Evolutionary conservation across 352 stramenopile genomes (phyloP).

Genomic region (Globisporangium paddicum): DNA sequence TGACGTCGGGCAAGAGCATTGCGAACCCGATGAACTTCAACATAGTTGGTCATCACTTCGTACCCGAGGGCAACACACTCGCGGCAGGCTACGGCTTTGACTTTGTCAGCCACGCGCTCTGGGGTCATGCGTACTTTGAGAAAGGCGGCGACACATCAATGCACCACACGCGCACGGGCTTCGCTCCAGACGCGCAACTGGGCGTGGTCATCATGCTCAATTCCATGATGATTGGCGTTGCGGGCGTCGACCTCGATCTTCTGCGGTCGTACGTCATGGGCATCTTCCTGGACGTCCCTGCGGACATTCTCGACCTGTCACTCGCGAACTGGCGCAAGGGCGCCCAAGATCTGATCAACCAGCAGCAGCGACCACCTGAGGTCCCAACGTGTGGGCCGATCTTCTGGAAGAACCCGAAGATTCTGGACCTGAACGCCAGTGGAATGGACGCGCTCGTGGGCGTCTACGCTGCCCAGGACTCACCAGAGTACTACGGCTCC

Average conservation of each 20-base stretch:
- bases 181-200: constrained; percentile 49
- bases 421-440: constrained; percentile 16
- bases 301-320: constrained; percentile 38
- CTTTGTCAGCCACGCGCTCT: constrained; percentile 45
- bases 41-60: constrained; percentile 43
- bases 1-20: constrained; percentile 51
- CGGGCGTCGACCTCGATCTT: constrained; percentile 52
- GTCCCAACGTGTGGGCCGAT: constrained; percentile 29
- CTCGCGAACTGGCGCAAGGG: constrained; percentile 36
- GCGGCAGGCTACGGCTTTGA: constrained; percentile 65
- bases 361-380: constrained; percentile 20
- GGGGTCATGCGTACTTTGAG: constrained; percentile 62
- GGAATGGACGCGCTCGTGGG: constrained; percentile 33
- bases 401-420: constrained; percentile 41
- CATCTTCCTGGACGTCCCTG: constrained; percentile 61
- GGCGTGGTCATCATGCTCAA: constrained; percentile 62
- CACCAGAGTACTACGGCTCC: constrained; percentile 30
- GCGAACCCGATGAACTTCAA: constrained; percentile 29
- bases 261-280: constrained; percentile 64
- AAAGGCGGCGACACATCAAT: constrained; percentile 72
- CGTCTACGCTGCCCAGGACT: constrained; percentile 32
- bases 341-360: too few species aligned
- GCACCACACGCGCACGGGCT: too few species aligned
- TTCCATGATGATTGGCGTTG: constrained; percentile 42
- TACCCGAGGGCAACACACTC: constrained; percentile 41